Evolutionary conservation across 1,284 basidiomycete genomes (phyloP).

Genomic region (Ustilago trichophora): DNA sequence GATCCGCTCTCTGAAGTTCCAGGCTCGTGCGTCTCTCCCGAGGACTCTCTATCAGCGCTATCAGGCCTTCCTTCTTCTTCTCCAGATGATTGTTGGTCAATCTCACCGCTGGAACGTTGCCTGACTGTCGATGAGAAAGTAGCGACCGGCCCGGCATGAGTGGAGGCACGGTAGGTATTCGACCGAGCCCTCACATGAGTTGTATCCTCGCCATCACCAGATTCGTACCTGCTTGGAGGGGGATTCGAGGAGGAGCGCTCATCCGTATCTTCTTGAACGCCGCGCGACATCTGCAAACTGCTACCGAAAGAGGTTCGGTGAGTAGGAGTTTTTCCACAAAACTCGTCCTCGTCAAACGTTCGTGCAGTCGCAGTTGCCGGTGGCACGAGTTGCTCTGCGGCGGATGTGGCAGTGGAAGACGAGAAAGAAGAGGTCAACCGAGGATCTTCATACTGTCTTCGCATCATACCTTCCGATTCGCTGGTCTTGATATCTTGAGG

Average conservation of each 20-base stretch:
- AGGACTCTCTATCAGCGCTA: no score
- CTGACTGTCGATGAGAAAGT: background rate
- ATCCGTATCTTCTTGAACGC: background rate
- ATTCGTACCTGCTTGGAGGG: no score
- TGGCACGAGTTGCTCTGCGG: no score
- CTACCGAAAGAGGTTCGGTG: conserved; percentile 20
- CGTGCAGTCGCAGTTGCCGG: background rate
- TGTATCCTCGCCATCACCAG: background rate
- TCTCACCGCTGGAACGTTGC: no score
- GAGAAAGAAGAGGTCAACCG: background rate
- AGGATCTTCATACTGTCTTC: no score
- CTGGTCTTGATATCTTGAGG: no score
- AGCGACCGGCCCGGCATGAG: background rate
- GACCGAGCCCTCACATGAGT: conserved; percentile 11
- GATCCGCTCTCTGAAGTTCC: no score
- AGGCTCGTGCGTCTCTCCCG: no score
- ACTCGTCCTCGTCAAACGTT: conserved; percentile 33
- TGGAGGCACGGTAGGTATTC: conserved; percentile 22
- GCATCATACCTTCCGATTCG: no score
- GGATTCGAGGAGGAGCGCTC: no score
- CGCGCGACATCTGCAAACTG: background rate
- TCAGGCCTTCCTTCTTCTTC: no score
- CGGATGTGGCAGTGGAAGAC: no score
- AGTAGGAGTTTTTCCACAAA: conserved; percentile 29
- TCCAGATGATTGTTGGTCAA: background rate